Conservation (phyloP, 2,329 filamentous ascomycete species). For the Scleromitrula shiraiana region DNA sequence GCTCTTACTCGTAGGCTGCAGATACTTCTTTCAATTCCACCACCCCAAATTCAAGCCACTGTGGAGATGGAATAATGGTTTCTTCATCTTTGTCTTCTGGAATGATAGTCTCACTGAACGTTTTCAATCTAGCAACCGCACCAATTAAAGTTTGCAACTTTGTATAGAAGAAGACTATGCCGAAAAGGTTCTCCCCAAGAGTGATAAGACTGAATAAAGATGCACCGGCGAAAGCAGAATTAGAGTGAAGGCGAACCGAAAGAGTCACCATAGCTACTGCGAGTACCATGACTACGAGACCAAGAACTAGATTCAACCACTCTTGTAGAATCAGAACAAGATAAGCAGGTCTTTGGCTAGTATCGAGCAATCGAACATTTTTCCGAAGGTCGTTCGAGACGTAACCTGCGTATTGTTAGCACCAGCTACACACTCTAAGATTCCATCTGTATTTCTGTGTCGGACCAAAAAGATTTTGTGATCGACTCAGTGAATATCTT, state of each 20-base stretch:
- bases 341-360: conserved; percentile 49
- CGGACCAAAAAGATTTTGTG: too few species aligned
- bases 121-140: conserved; percentile 14
- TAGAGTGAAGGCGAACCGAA: conserved; percentile 21
- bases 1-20: conserved; percentile 11
- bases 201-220: conserved; percentile 22
- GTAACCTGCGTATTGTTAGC: not conserved
- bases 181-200: conserved; percentile 16
- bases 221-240: conserved; percentile 20
- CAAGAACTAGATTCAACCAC: conserved; percentile 42
- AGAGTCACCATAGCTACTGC: conserved; percentile 26
- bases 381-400: conserved; percentile 3
- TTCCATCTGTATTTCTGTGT: too few species aligned
- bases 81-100: conserved; percentile 3
- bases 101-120: conserved; percentile 8
- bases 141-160: conserved; percentile 19
- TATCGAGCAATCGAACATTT: conserved; percentile 41
- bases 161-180: conserved; percentile 15
- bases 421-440: not conserved
- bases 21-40: conserved; percentile 12
- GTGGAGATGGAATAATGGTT: not conserved
- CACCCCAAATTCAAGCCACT: conserved; percentile 10
- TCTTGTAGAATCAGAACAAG: conserved; percentile 48
- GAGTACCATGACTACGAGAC: conserved; percentile 17
- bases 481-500: not conserved